Conservation (phyloP, 139 green algal genomes). For the Diplosphaera chodatii region DNA sequence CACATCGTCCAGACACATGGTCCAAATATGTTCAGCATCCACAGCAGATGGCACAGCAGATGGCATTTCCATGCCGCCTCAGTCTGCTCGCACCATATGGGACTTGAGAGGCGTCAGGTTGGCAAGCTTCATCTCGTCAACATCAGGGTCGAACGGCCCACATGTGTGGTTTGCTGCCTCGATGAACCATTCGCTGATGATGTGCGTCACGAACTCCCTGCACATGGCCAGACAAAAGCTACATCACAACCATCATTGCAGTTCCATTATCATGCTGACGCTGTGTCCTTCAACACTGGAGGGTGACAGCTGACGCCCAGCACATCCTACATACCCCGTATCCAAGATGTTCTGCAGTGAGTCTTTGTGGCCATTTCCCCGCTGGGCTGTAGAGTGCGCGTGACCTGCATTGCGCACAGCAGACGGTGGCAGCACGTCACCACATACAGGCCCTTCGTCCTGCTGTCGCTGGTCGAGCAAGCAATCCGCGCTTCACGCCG, state of each 20-base stretch:
- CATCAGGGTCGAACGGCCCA: conserved; percentile 59
- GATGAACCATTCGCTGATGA: conserved; percentile 95
- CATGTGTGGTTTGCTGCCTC: conserved; percentile 93
- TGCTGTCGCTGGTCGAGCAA: too few relatives aligned
- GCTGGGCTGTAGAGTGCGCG: background rate
- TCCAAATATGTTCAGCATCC: too few relatives aligned
- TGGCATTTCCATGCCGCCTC: too few relatives aligned
- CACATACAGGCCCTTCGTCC: too few relatives aligned
- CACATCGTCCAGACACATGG: too few relatives aligned
- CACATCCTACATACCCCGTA: conserved; percentile 59
- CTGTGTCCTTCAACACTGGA: too few relatives aligned
- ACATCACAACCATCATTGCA: too few relatives aligned
- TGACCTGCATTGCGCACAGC: background rate
- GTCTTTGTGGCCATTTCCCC: conserved; percentile 71
- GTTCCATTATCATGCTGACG: too few relatives aligned
- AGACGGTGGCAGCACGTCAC: background rate
- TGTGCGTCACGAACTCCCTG: conserved; percentile 87
- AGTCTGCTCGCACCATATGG: conserved; percentile 40
- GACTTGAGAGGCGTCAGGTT: conserved; percentile 72
- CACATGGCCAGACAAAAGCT: too few relatives aligned
- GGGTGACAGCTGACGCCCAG: too few relatives aligned
- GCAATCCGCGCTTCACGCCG: background rate
- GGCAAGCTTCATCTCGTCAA: conserved; percentile 76
- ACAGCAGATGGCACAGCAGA: too few relatives aligned
- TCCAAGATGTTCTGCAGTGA: conserved; percentile 83